Evolutionary conservation across 2,329 filamentous ascomycete genomes (phyloP).

Genomic region (Hymenotorrendiella dingleyae): DNA sequence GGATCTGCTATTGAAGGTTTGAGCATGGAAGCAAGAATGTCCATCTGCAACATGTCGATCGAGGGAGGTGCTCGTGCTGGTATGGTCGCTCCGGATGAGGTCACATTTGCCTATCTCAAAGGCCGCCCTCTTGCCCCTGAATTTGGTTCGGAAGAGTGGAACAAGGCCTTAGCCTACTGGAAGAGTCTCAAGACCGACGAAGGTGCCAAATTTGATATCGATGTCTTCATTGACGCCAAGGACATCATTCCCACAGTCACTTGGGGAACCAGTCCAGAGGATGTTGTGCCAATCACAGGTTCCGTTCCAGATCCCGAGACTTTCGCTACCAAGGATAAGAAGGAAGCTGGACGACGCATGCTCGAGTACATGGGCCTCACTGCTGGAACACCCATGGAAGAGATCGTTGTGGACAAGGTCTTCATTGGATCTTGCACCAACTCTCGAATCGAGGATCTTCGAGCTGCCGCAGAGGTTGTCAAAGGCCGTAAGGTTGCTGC

Average conservation of each 20-base stretch:
- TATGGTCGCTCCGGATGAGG: slow-evolving; percentile 94
- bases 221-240: slow-evolving; percentile 84
- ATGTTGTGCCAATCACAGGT: slow-evolving; percentile 90
- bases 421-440: slow-evolving; percentile 99
- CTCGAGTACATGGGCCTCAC: slow-evolving; percentile 95
- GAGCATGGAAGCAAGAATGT: slow-evolving; percentile 98
- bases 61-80: slow-evolving; percentile 92
- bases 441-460: slow-evolving; percentile 90
- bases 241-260: slow-evolving; percentile 91
- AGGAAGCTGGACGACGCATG: slow-evolving; percentile 70
- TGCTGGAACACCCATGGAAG: slow-evolving; percentile 81
- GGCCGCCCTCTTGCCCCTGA: slow-evolving; percentile 83
- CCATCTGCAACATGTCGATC: slow-evolving; percentile 99
- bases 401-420: slow-evolving; percentile 89
- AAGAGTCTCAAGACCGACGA: slow-evolving; percentile 75
- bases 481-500: slow-evolving; percentile 79
- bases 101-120: slow-evolving; percentile 92
- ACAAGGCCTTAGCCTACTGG: slow-evolving; percentile 85
- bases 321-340: slow-evolving; percentile 74
- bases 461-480: slow-evolving; percentile 79
- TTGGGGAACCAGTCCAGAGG: slow-evolving; percentile 95
- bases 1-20: slow-evolving; percentile 84
- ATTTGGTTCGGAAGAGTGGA: slow-evolving; percentile 80
- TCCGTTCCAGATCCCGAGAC: slow-evolving; percentile 86
- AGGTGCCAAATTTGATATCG: slow-evolving; percentile 84